Percentiles rank a stretch among this genome's conserved stretches.
These are phyloP conservation scores for Drosera capensis DNA, from an alignment of 148 eudicot genomes.

Conservation along the genomic window DNA sequence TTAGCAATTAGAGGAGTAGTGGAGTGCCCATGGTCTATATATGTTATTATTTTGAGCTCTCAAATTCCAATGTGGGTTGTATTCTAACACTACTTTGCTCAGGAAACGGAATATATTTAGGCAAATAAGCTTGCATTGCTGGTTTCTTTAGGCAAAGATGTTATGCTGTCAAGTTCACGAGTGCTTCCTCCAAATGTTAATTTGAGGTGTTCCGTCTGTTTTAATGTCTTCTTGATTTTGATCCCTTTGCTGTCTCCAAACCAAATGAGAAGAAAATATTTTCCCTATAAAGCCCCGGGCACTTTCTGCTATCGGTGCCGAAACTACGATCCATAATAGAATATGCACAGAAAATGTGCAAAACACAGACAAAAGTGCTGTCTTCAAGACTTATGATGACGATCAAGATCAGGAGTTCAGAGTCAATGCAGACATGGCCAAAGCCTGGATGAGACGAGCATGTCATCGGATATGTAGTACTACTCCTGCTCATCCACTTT, in stretches of 20 bases:
- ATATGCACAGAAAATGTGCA: conserved; percentile 24
- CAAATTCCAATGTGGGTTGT: no score
- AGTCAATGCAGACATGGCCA: background rate
- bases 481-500: background rate
- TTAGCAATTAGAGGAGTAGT: no score
- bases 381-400: background rate
- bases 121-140: no score
- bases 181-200: conserved; percentile 6
- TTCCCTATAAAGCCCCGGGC: conserved; percentile 17
- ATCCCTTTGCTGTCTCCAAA: conserved; percentile 17
- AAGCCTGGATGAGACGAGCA: background rate
- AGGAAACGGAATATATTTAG: background rate
- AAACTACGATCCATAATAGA: conserved; percentile 26
- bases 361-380: conserved; percentile 7
- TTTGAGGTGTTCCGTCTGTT: background rate
- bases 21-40: no score
- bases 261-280: conserved; percentile 17
- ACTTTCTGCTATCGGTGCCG: conserved; percentile 17
- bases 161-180: background rate
- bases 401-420: background rate
- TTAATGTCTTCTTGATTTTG: conserved; percentile 23
- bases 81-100: background rate
- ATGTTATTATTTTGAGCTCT: no score
- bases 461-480: background rate
- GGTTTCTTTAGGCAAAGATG: background rate